Conservation (phyloP, 2,329 filamentous ascomycete genomes). For the Salinomyces thailandicus region DNA sequence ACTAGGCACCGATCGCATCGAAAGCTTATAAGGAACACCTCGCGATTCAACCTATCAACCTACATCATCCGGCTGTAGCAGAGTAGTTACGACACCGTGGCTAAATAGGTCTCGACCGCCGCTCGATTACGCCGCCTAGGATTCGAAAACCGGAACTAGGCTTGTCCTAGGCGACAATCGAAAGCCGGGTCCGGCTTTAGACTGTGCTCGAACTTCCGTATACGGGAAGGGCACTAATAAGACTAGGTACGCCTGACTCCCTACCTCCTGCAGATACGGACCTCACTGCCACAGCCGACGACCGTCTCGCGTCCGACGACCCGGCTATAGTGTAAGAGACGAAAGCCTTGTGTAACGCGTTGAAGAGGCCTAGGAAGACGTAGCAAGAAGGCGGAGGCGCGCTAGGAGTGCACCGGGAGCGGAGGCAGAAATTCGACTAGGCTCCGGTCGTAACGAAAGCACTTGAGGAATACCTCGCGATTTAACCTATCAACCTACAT, state of each 20-base stretch:
- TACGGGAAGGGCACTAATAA: no score
- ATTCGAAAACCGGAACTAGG: no score
- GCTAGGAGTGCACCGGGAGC: no score
- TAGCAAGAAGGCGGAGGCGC: neutral
- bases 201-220: no score
- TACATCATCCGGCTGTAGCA: slow-evolving; percentile 6
- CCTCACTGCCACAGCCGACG: neutral
- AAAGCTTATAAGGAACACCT: slow-evolving; percentile 7
- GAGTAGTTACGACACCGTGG: slow-evolving; percentile 14
- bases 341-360: neutral
- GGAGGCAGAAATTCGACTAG: neutral
- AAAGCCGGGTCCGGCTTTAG: no score
- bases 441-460: slow-evolving; percentile 3
- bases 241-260: neutral
- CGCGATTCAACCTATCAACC: slow-evolving; percentile 10
- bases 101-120: slow-evolving; percentile 31
- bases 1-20: slow-evolving; percentile 5
- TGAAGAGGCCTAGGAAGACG: neutral
- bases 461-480: slow-evolving; percentile 8
- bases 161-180: no score
- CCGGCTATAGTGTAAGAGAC: neutral
- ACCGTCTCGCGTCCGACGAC: neutral
- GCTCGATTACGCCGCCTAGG: no score
- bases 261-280: no score
- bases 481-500: slow-evolving; percentile 9